These are phyloP conservation scores for Rhypophila decipiens DNA, from an alignment of 495 filamentous ascomycete genomes.

Conservation along the genomic window DNA sequence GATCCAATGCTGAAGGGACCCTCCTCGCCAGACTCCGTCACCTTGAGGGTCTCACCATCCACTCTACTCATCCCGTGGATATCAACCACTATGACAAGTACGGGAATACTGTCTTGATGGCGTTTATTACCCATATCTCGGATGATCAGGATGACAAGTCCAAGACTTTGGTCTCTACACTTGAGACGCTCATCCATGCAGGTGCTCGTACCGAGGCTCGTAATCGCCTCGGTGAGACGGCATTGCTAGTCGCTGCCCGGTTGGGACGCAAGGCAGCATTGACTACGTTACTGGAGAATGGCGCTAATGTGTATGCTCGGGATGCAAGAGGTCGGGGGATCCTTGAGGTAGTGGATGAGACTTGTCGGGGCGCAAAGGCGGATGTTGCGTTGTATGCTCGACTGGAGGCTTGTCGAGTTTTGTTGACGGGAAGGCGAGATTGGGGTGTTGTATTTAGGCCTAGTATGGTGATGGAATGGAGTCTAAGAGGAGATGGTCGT, in stretches of 20 bases:
- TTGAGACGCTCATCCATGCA: constrained; percentile 24
- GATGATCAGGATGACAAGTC: constrained; percentile 38
- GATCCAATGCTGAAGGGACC: constrained; percentile 4
- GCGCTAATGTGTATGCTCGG: constrained; percentile 38
- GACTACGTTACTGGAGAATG: constrained; percentile 32
- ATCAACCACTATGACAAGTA: constrained; percentile 37
- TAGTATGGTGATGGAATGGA: constrained; percentile 14
- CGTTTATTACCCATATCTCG: constrained; percentile 35
- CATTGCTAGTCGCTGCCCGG: constrained; percentile 38
- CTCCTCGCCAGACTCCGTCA: constrained; percentile 22
- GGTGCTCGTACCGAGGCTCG: constrained; percentile 33
- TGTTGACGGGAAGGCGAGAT: constrained; percentile 23
- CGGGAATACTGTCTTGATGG: constrained; percentile 41
- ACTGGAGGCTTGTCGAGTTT: constrained; percentile 24
- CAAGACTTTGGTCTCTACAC: constrained; percentile 20
- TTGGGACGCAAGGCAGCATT: constrained; percentile 39
- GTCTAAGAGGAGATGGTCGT: too few relatives aligned
- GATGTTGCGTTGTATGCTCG: constrained; percentile 22
- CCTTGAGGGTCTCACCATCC: constrained; percentile 27
- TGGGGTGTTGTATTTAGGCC: constrained; percentile 14
- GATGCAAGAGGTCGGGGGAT: constrained; percentile 32
- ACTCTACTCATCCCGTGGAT: constrained; percentile 22
- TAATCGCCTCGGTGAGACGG: constrained; percentile 40
- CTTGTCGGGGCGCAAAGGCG: constrained; percentile 8
- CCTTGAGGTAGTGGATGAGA: constrained; percentile 29